Evolutionary conservation across 2,329 filamentous ascomycete genomes (phyloP).

Genomic region (Coniochaeta sp.): DNA sequence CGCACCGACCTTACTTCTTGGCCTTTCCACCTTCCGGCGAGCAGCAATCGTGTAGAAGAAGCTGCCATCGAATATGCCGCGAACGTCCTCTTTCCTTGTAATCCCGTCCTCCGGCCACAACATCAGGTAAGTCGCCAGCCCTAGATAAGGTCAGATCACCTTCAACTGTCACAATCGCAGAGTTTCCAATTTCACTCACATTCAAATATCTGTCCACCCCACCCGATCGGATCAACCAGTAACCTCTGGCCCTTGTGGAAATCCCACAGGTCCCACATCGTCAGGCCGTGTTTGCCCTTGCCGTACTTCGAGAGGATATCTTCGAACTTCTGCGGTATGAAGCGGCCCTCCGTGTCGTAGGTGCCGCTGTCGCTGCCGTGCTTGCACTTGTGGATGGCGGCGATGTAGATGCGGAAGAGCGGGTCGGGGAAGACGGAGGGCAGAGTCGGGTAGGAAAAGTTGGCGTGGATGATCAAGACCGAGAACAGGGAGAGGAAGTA

Average conservation of each 20-base stretch:
- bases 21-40: neutral
- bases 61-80: slow-evolving; percentile 15
- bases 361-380: slow-evolving; percentile 38
- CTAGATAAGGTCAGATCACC: slow-evolving; percentile 22
- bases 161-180: too few relatives aligned
- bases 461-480: slow-evolving; percentile 30
- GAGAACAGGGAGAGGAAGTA: slow-evolving; percentile 30
- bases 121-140: slow-evolving; percentile 40
- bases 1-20: neutral
- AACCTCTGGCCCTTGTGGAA: slow-evolving; percentile 32
- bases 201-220: neutral
- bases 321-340: slow-evolving; percentile 41
- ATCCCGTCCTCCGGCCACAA: slow-evolving; percentile 45
- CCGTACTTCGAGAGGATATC: slow-evolving; percentile 43
- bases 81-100: slow-evolving; percentile 47
- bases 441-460: slow-evolving; percentile 37
- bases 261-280: slow-evolving; percentile 24
- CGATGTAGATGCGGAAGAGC: slow-evolving; percentile 28
- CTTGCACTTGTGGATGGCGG: slow-evolving; percentile 33
- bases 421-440: slow-evolving; percentile 28
- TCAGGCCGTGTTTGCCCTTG: slow-evolving; percentile 27
- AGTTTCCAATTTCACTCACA: too few relatives aligned
- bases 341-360: slow-evolving; percentile 41
- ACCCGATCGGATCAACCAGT: slow-evolving; percentile 34
- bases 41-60: neutral